A percentile compares a stretch with the other conserved stretches of the same genome.
Conservation (phyloP, 1,284 basidiomycete species). For the Anthracocystis walkeri region DNA sequence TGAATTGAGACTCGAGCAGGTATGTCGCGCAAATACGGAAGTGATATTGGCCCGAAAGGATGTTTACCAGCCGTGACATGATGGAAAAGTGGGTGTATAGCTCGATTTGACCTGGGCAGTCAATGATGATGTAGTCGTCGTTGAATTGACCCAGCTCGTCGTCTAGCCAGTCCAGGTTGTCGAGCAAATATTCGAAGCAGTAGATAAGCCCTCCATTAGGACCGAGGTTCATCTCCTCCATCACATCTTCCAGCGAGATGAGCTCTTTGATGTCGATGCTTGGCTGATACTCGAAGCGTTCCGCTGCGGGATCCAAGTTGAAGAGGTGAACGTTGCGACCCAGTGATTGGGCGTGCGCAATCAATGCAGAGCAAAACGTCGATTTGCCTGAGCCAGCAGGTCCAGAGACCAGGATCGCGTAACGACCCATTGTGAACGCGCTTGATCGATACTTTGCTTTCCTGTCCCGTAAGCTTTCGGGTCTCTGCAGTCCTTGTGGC, state of each 20-base stretch:
- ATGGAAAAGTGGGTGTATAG: conserved; percentile 98
- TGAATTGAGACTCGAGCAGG: conserved; percentile 88
- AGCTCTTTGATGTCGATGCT: conserved; percentile 94
- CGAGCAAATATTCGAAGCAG: conserved; percentile 96
- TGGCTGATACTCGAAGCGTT: conserved; percentile 92
- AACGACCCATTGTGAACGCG: conserved; percentile 50
- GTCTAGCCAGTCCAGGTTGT: conserved; percentile 99
- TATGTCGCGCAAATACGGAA: conserved; percentile 74
- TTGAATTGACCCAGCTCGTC: conserved; percentile 91
- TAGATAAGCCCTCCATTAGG: conserved; percentile 98
- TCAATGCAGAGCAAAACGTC: conserved; percentile 88
- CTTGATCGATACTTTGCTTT: background rate
- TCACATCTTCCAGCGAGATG: conserved; percentile 92
- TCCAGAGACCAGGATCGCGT: conserved; percentile 73
- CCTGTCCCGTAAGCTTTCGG: background rate
- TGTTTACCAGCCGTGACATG: conserved; percentile 84
- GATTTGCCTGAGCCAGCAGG: conserved; percentile 98
- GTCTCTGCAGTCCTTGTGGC: background rate
- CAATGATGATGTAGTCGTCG: conserved; percentile 96
- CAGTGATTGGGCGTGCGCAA: conserved; percentile 88
- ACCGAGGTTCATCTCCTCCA: conserved; percentile 93
- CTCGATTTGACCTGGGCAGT: conserved; percentile 99
- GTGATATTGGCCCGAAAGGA: conserved; percentile 69
- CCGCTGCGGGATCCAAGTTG: conserved; percentile 96
- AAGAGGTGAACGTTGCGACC: conserved; percentile 90